Percentiles rank a stretch among this genome's conserved stretches.
phyloP scores from a whole-genome alignment of 805 yeast species.

The Candida koratica region DNA sequence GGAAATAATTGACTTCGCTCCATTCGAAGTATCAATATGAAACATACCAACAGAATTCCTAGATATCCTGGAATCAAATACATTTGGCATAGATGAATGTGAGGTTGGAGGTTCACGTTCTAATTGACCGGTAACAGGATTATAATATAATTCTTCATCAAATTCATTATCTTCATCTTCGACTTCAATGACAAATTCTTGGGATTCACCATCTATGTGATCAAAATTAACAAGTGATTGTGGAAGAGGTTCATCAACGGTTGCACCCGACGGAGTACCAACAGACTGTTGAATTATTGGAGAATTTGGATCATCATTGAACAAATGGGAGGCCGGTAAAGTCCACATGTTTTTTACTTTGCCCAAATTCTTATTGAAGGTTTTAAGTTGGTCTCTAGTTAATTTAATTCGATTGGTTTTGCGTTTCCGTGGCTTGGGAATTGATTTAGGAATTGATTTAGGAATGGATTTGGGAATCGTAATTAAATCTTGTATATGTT shows the following conservation, averaged over 20 bases:
- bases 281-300: not conserved
- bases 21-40: slow-evolving; percentile 14
- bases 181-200: slow-evolving; percentile 29
- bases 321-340: slow-evolving; percentile 22
- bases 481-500: slow-evolving; percentile 3
- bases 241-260: slow-evolving; percentile 14
- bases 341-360: slow-evolving; percentile 32
- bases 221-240: slow-evolving; percentile 12
- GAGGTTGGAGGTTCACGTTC: slow-evolving; percentile 26
- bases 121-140: slow-evolving; percentile 31
- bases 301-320: slow-evolving; percentile 10
- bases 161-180: slow-evolving; percentile 17
- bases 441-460: too few relatives aligned
- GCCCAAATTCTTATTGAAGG: slow-evolving; percentile 14
- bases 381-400: slow-evolving; percentile 13
- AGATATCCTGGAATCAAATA: not conserved
- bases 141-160: slow-evolving; percentile 27
- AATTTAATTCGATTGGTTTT: slow-evolving; percentile 11
- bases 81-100: slow-evolving; percentile 14
- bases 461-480: not conserved
- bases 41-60: not conserved
- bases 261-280: slow-evolving; percentile 4
- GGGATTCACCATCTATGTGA: slow-evolving; percentile 13
- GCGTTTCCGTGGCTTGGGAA: not conserved
- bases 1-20: slow-evolving; percentile 24